Evolutionary conservation across 148 eudicot species (phyloP).

Genomic region (Dysphania ambrosioides): DNA sequence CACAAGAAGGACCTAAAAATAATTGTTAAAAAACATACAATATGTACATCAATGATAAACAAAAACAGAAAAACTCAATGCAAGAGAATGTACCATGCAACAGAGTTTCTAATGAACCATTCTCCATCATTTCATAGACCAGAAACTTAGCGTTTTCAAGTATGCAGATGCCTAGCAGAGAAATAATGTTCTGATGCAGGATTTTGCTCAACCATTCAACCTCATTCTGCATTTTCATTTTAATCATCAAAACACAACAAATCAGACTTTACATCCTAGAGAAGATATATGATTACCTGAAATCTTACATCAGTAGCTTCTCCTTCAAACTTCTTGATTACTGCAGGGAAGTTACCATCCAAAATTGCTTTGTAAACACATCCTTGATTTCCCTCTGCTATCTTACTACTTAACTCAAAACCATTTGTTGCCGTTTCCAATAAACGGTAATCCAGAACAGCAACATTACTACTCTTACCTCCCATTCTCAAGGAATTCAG

Average conservation of each 20-base stretch:
- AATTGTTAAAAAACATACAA: background rate
- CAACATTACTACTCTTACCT: slow-evolving; percentile 52
- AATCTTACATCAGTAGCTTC: slow-evolving; percentile 53
- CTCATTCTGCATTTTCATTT: slow-evolving; percentile 58
- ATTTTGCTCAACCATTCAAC: slow-evolving; percentile 61
- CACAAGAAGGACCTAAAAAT: slow-evolving; percentile 47
- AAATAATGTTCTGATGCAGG: slow-evolving; percentile 63
- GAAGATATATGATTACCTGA: slow-evolving; percentile 58
- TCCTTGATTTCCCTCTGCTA: slow-evolving; percentile 56
- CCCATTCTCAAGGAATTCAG: slow-evolving; percentile 41
- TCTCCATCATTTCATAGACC: slow-evolving; percentile 75
- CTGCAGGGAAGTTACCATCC: slow-evolving; percentile 42
- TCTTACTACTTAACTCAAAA: slow-evolving; percentile 49
- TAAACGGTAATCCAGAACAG: slow-evolving; percentile 54
- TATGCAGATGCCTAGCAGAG: slow-evolving; percentile 61
- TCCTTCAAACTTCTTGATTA: slow-evolving; percentile 50
- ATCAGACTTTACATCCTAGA: too few relatives aligned
- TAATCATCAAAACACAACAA: slow-evolving; percentile 1
- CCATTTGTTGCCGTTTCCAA: slow-evolving; percentile 60
- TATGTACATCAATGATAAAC: background rate
- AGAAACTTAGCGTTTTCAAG: slow-evolving; percentile 55
- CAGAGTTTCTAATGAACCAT: slow-evolving; percentile 71
- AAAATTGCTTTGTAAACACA: slow-evolving; percentile 65
- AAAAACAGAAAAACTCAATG: background rate
- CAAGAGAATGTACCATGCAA: slow-evolving; percentile 57